Percentiles rank a stretch among this genome's conserved stretches.
phyloP scores from a whole-genome alignment of 2,329 filamentous ascomycete species.

The Bipolaris cookei region DNA sequence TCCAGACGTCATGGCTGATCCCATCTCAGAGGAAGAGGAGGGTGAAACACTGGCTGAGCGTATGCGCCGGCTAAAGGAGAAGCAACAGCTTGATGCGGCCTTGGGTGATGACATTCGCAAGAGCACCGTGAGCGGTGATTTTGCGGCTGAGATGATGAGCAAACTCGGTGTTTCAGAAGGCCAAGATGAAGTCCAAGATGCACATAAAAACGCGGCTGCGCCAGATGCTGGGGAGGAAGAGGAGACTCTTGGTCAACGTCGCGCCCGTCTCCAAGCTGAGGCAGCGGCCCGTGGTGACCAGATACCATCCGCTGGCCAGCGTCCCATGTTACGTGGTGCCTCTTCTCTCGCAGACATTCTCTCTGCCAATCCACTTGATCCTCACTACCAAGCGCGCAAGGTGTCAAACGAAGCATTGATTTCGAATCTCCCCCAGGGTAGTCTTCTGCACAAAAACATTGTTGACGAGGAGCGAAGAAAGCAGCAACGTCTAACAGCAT shows the following conservation, averaged over 20 bases:
- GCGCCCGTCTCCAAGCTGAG: slow-evolving; percentile 74
- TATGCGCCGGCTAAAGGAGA: slow-evolving; percentile 67
- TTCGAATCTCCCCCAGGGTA: slow-evolving; percentile 47
- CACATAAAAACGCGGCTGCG: slow-evolving; percentile 31
- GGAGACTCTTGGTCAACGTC: slow-evolving; percentile 79
- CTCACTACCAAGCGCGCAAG: slow-evolving; percentile 43
- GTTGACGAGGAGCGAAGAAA: slow-evolving; percentile 47
- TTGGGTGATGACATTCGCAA: slow-evolving; percentile 50
- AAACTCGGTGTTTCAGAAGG: slow-evolving; percentile 41
- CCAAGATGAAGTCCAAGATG: slow-evolving; percentile 14
- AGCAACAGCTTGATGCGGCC: slow-evolving; percentile 57
- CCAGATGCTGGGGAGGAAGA: slow-evolving; percentile 52
- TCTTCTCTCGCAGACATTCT: slow-evolving; percentile 69
- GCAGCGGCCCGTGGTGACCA: slow-evolving; percentile 59
- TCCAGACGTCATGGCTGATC: slow-evolving; percentile 37
- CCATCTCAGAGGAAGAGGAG: slow-evolving; percentile 49
- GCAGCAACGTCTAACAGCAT: slow-evolving; percentile 43
- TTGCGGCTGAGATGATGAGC: slow-evolving; percentile 71
- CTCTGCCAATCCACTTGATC: slow-evolving; percentile 58
- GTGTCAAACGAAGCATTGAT: slow-evolving; percentile 46
- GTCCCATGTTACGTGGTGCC: slow-evolving; percentile 49
- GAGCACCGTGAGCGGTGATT: slow-evolving; percentile 67
- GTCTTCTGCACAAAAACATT: slow-evolving; percentile 51
- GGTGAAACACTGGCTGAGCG: slow-evolving; percentile 72
- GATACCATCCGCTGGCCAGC: slow-evolving; percentile 28